Evolutionary conservation across 2,329 filamentous ascomycete species (phyloP), one percentile per base, ranked within the genome.

Genomic region (Cadophora luteo-olivacea): DNA sequence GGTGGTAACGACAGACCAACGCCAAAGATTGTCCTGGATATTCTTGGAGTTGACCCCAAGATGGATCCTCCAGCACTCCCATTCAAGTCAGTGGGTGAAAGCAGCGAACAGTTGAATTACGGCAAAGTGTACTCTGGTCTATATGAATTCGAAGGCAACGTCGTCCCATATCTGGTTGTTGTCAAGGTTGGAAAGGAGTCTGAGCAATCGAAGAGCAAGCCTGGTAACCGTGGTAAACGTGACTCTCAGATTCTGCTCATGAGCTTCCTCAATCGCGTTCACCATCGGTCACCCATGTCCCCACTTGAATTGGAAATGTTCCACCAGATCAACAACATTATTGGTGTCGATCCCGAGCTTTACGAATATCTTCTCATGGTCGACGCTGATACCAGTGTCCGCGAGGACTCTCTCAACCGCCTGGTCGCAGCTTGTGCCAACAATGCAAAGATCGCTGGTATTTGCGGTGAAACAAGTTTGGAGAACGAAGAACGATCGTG

Each of bases 301-400:
- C 96, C 96, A 19, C 89, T 99, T 14, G 96, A 99, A 79, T 84
- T 99, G 57, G 96, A 99, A 80, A 97, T 98, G 86, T 98, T 97
- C 84, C 96, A 99, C 78, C 96, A 99, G 80, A 93, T 99, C 84
- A 97, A 97, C 86, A 99, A 99, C 79, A 93, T 99, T 75, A 99
- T 99, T 71, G 96, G 96, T 75, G 96, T 99, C 19, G 94, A 99
- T 75, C 96, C 96, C 2, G 94, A 97, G 79, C 86, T 99, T 19
- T 99, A 99, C 79, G 96, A 99, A 80, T 99, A 97, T 76, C 85
- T 98, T 65, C 86, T 99, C 73, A 97, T 97, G 94, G 91, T 99
- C 70, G 96, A 99, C 81, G 96, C 96, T 77, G 96, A 99, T 86
- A 99, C 96, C 3, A 93, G 90, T 80, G 96, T 99, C 67, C 88